Evolutionary conservation across 2,329 filamentous ascomycete species (phyloP).

Genomic region (Paecilomyces formosus): DNA sequence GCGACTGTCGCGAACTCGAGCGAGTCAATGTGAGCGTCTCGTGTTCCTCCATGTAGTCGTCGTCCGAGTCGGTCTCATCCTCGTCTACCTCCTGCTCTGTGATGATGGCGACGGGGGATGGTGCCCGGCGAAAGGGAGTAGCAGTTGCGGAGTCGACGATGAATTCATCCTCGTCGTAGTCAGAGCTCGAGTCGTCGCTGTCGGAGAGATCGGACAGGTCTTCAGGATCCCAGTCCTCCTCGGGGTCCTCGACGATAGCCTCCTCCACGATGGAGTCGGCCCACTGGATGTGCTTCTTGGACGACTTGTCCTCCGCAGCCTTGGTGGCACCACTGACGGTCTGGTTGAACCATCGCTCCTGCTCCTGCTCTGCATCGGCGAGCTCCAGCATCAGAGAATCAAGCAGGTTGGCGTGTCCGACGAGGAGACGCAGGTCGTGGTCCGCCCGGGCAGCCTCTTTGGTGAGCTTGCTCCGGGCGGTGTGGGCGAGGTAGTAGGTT

Average conservation of each 20-base stretch:
- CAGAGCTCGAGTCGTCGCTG: conserved; percentile 26
- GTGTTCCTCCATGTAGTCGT: conserved; percentile 49
- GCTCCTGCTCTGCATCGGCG: conserved; percentile 87
- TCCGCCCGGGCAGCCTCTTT: conserved; percentile 82
- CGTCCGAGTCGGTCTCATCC: conserved; percentile 25
- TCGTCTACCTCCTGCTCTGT: conserved; percentile 22
- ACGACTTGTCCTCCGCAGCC: conserved; percentile 44
- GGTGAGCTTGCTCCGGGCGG: conserved; percentile 92
- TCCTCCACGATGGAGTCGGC: conserved; percentile 73
- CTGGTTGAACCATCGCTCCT: conserved; percentile 97
- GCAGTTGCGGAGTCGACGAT: conserved; percentile 9
- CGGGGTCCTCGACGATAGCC: conserved; percentile 62
- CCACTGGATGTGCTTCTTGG: conserved; percentile 75
- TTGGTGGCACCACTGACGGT: conserved; percentile 70
- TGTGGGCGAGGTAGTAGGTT: conserved; percentile 97
- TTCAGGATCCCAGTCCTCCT: conserved; percentile 63
- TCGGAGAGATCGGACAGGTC: conserved; percentile 54
- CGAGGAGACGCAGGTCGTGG: conserved; percentile 89
- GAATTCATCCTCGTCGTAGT: conserved; percentile 39
- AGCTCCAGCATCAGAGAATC: conserved; percentile 89
- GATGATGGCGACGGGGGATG: conserved; percentile 23
- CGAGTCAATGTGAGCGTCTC: conserved; percentile 60
- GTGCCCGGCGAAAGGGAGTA: conserved; percentile 18
- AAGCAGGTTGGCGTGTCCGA: conserved; percentile 96
- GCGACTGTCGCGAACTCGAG: conserved; percentile 58